Evolutionary conservation across 768 basidiomycete species (phyloP).

Genomic region (Hygrophorus pudorinus): DNA sequence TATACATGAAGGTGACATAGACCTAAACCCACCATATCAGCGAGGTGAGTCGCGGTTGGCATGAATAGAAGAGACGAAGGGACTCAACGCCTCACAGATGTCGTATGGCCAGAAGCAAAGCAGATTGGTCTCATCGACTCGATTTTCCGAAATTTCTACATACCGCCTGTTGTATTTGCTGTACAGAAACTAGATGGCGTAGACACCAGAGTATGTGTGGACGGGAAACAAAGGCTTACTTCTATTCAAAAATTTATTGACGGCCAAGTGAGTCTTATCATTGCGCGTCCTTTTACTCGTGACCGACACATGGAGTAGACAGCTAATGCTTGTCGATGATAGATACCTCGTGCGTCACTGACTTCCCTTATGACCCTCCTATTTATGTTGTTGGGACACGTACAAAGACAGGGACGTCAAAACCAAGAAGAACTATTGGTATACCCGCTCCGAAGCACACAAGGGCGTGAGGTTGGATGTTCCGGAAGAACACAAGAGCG

Average conservation of each 20-base stretch:
- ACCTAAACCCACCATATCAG: conserved; percentile 65
- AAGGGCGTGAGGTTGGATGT: conserved; percentile 38
- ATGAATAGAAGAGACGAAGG: not conserved
- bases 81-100: conserved; percentile 29
- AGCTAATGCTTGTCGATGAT: not conserved
- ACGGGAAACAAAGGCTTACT: conserved; percentile 78
- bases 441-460: conserved; percentile 37
- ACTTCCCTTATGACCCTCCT: not conserved
- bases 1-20: conserved; percentile 62
- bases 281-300: not conserved
- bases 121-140: conserved; percentile 70
- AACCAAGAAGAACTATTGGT: conserved; percentile 59
- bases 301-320: conserved; percentile 25
- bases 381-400: not conserved
- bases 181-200: conserved; percentile 38
- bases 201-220: conserved; percentile 56
- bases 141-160: conserved; percentile 65
- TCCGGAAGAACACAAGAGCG: conserved; percentile 38
- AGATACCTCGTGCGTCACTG: conserved; percentile 15
- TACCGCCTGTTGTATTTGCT: conserved; percentile 75
- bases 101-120: conserved; percentile 68
- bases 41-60: conserved; percentile 36
- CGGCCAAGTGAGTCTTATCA: conserved; percentile 45
- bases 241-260: conserved; percentile 73
- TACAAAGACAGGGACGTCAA: conserved; percentile 44